phyloP scores from a whole-genome alignment of 148 eudicot species.

The Camellia granthamiana region DNA sequence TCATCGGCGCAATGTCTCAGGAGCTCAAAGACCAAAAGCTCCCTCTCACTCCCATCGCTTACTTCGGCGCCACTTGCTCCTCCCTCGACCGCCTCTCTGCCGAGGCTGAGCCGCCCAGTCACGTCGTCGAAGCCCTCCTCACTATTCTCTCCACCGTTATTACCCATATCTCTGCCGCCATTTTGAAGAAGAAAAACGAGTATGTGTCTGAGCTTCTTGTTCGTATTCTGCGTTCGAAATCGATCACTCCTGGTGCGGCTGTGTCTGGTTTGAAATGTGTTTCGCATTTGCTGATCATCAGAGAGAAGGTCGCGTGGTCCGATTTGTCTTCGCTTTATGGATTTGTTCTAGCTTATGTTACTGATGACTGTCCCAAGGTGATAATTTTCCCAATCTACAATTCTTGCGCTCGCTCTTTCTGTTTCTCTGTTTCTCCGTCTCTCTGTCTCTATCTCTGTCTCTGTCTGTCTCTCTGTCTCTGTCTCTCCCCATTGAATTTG shows the following conservation, averaged over 20 bases:
- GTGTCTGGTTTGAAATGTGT: slow-evolving; percentile 50
- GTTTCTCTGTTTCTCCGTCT: no score
- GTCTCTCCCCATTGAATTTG: no score
- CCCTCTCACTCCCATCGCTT: slow-evolving; percentile 56
- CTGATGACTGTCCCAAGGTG: slow-evolving; percentile 64
- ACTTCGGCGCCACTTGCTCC: slow-evolving; percentile 66
- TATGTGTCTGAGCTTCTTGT: slow-evolving; percentile 40
- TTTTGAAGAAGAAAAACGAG: slow-evolving; percentile 40
- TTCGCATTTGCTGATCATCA: slow-evolving; percentile 35
- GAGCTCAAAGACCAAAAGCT: slow-evolving; percentile 55
- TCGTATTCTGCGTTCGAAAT: slow-evolving; percentile 26
- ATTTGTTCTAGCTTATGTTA: slow-evolving; percentile 37
- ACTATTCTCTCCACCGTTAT: slow-evolving; percentile 48
- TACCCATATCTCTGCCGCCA: slow-evolving; percentile 29
- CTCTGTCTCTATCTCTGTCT: no score
- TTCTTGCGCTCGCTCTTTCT: no score
- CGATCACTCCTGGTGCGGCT: slow-evolving; percentile 27
- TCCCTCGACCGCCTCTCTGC: slow-evolving; percentile 54
- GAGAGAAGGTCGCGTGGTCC: slow-evolving; percentile 43
- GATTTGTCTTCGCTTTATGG: slow-evolving; percentile 47
- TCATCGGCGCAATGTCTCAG: slow-evolving; percentile 73
- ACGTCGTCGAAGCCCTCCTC: slow-evolving; percentile 47
- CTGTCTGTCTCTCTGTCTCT: no score
- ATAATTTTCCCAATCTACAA: neutral
- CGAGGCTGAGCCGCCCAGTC: slow-evolving; percentile 29